phyloP scores from a whole-genome alignment of 2,329 filamentous ascomycete genomes.

The Pezicula carpinea region DNA sequence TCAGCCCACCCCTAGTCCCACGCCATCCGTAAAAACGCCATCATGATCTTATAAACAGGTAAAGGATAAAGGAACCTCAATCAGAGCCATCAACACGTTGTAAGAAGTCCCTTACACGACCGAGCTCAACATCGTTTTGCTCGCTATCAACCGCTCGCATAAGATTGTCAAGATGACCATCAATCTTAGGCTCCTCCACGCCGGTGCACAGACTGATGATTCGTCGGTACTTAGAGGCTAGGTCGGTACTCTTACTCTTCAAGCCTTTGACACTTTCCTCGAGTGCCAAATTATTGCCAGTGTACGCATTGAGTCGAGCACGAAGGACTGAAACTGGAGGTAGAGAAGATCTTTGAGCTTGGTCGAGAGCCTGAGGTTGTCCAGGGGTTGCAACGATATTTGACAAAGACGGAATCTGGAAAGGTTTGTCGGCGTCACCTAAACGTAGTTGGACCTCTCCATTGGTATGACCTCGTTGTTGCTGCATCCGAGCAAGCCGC shows the following conservation, averaged over 20 bases:
- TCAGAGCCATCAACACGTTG: slow-evolving; percentile 61
- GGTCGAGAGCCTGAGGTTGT: slow-evolving; percentile 38
- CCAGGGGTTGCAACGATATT: slow-evolving; percentile 22
- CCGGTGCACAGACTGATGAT: slow-evolving; percentile 85
- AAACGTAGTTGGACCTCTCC: slow-evolving; percentile 48
- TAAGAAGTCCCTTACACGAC: slow-evolving; percentile 72
- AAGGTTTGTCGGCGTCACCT: slow-evolving; percentile 30
- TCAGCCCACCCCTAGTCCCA: no score
- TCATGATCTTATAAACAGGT: no score
- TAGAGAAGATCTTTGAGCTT: slow-evolving; percentile 38
- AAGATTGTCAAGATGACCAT: slow-evolving; percentile 72
- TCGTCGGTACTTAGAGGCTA: slow-evolving; percentile 82
- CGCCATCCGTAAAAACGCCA: no score
- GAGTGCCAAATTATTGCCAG: slow-evolving; percentile 62
- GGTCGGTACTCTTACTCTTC: slow-evolving; percentile 73
- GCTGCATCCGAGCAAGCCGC: slow-evolving; percentile 43
- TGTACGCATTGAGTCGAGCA: slow-evolving; percentile 66
- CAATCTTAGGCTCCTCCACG: slow-evolving; percentile 69
- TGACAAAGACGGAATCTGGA: slow-evolving; percentile 16
- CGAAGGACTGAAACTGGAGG: slow-evolving; percentile 58
- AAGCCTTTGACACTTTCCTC: slow-evolving; percentile 64
- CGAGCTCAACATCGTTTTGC: slow-evolving; percentile 68
- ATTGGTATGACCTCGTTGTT: slow-evolving; percentile 40
- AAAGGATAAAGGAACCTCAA: not conserved
- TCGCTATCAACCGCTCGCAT: slow-evolving; percentile 89